Conservation (phyloP, 345 rosid species). For the Schrenkiella parvula region DNA sequence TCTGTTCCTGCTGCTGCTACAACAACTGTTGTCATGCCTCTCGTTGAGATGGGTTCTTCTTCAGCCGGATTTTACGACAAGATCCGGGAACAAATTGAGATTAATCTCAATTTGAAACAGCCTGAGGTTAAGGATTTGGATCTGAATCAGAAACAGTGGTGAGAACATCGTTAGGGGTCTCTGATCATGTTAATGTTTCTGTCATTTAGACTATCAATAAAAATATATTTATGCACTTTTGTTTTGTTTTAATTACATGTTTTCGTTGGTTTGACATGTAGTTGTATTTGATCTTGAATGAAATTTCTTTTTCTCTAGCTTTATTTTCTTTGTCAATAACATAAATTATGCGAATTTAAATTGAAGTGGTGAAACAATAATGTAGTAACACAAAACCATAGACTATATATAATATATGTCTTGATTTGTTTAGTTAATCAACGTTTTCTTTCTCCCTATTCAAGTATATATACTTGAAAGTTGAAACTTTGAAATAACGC, state of each 20-base stretch:
- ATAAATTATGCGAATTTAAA: background rate
- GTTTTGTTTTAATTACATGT: background rate
- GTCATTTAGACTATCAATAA: background rate
- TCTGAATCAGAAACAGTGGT: constrained; percentile 3
- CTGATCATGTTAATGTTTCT: background rate
- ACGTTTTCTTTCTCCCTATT: background rate
- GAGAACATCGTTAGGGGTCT: background rate
- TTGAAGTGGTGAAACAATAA: background rate
- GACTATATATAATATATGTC: background rate
- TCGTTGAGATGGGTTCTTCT: constrained; percentile 6
- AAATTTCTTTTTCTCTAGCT: background rate
- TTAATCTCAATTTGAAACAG: background rate
- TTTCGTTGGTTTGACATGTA: background rate
- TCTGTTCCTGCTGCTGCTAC: background rate
- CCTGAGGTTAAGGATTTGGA: constrained; percentile 5
- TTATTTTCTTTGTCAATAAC: background rate
- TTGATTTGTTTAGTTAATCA: background rate
- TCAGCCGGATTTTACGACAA: background rate
- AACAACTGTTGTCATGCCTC: constrained; percentile 3
- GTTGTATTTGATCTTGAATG: background rate
- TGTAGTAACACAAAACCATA: background rate
- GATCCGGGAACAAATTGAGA: background rate
- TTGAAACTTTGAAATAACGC: too few species aligned
- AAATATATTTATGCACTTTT: background rate
- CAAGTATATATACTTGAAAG: background rate